Evolutionary conservation across 1,284 basidiomycete species (phyloP).

Genomic region (Wallemia ichthyophaga): DNA sequence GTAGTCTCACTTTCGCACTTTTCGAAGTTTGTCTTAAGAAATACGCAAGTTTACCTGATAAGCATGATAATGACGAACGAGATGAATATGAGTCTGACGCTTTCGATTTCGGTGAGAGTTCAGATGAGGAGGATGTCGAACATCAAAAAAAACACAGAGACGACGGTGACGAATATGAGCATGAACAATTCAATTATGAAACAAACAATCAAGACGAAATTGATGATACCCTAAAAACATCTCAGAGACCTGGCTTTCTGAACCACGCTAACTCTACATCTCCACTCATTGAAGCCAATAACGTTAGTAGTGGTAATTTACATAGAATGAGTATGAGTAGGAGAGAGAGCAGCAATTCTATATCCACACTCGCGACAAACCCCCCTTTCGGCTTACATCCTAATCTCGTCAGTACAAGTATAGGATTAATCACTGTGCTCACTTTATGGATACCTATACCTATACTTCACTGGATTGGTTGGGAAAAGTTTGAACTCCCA

Average conservation of each 20-base stretch:
- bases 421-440: conserved; percentile 32
- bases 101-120: not conserved
- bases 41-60: conserved; percentile 31
- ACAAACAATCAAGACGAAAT: conserved; percentile 1
- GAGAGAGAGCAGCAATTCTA: conserved; percentile 1
- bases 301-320: conserved; percentile 9
- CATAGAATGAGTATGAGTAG: not conserved
- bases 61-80: not conserved
- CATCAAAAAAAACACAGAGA: conserved; percentile 1
- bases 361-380: conserved; percentile 15
- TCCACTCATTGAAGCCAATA: not conserved
- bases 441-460: conserved; percentile 40
- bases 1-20: conserved; percentile 30
- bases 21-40: conserved; percentile 40
- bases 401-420: conserved; percentile 34
- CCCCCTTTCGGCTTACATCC: conserved; percentile 15
- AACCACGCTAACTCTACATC: not conserved
- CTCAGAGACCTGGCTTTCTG: not conserved
- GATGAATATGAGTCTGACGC: conserved; percentile 2
- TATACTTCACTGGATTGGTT: conserved; percentile 27
- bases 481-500: conserved; percentile 32
- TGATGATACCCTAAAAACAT: conserved; percentile 1
- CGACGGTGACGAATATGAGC: conserved; percentile 3
- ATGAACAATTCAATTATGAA: conserved; percentile 4
- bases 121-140: not conserved